Conservation (phyloP, 2,329 filamentous ascomycete genomes). For the Trichoderma atrobrunneum region DNA sequence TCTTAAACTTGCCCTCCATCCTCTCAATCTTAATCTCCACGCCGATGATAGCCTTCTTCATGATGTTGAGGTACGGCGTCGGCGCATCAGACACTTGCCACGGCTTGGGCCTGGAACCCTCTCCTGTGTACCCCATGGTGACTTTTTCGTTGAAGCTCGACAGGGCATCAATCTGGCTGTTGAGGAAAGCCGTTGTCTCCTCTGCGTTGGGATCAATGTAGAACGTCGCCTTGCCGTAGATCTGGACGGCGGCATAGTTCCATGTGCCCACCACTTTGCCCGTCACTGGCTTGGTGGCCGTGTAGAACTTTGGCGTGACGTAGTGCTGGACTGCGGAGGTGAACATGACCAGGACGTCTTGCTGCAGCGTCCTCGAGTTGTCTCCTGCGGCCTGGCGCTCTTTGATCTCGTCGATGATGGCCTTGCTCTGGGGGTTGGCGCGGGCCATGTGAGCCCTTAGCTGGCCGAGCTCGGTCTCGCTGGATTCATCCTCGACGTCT, state of each 20-base stretch:
- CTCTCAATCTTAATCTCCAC: conserved; percentile 56
- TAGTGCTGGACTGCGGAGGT: conserved; percentile 59
- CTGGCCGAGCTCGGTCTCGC: conserved; percentile 38
- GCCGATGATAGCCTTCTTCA: conserved; percentile 59
- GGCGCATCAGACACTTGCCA: conserved; percentile 61
- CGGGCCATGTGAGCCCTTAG: conserved; percentile 62
- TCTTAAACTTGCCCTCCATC: conserved; percentile 63
- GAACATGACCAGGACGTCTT: conserved; percentile 64
- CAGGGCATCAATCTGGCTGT: conserved; percentile 52
- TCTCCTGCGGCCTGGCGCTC: conserved; percentile 2
- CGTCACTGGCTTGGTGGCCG: conserved; percentile 59
- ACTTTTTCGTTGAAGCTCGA: conserved; percentile 47
- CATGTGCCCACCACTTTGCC: conserved; percentile 69
- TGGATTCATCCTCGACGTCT: conserved; percentile 44
- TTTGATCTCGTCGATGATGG: conserved; percentile 49
- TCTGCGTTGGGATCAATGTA: conserved; percentile 48
- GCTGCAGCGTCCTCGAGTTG: conserved; percentile 30
- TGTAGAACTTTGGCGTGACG: conserved; percentile 67
- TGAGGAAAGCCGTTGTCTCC: conserved; percentile 48
- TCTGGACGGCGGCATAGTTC: conserved; percentile 66
- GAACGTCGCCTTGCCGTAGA: conserved; percentile 56
- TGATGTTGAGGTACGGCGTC: conserved; percentile 51
- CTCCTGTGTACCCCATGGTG: conserved; percentile 55
- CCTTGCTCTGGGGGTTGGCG: conserved; percentile 62
- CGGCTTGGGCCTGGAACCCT: conserved; percentile 29